Base-by-base conservation (phyloP, 345 rosid genomes). In the Linum lewisii region DNA sequence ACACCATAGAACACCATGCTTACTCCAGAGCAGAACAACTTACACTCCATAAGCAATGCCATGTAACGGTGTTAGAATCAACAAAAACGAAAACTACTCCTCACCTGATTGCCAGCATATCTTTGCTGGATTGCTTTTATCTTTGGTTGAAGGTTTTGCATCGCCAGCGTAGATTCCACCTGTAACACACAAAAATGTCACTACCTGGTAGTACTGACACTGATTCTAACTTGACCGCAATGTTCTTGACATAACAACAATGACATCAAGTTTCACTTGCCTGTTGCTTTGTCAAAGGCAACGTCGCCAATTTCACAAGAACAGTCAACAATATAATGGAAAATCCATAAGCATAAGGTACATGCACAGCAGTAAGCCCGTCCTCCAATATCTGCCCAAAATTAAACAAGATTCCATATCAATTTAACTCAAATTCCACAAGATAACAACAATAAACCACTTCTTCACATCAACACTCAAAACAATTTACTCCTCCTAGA, bases 71-170 rank as follows among this genome's bases (percentile, higher is more conserved):
- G n/a, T 2, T 4, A 6, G 20, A 61, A 62, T 26, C 19, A 51
- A 15, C 57, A 13, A 36, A 26, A 32, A 25, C 62, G 34, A 24
- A 59, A 24, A 53, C 66, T 20, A 53, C 5, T 59, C 63, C 70
- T 68, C 69, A 85, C 97, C 89, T 93, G 95, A 80, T 85, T 88
- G 24, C 97, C 99, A 14, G 89, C 91, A 68, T 93, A 89, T 82
- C 99, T 88, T 76, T 89, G 94, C 72, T 93, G 99, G 72, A 93
- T 93, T 19, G 99, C 97, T 79, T 93, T 93, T 24, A 93, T 74
- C 71, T 93, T 88, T 3, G 97, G 99, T 73, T 93, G 97, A 66
- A 93, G 95, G 66, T 87, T 93, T 75, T 93, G 99, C 97, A 93
- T 93, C 24, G 97, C 97, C 5, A 93, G 60, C 7, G 99, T 88